Base-by-base conservation (phyloP, 2,329 filamentous ascomycete species). In the Raffaelea deltoideospora region DNA sequence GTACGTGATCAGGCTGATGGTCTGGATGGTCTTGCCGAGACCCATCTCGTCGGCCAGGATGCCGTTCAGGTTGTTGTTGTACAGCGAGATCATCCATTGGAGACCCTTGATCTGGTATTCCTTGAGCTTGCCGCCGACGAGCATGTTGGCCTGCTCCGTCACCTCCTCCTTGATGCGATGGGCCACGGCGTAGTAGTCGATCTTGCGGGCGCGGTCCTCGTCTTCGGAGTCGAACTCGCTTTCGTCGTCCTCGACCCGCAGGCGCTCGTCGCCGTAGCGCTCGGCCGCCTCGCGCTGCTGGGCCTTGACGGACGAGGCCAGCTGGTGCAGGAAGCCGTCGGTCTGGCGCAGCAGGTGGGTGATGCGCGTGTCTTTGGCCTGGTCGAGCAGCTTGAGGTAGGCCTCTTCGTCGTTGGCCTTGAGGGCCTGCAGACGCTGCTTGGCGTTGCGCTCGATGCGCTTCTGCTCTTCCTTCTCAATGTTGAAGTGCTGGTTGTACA, bases 401-500 rank as follows among this genome's bases (percentile, higher is more conserved):
- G 90, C 93, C 62, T 96, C 90, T 64, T 98, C 90, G 57, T 98
- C 90, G 76, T 98, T 93, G 50, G 90, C 88, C 64, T 95, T 96
- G 56, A 98, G 71, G 43, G 90, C 90, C 59, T 96, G 88, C 46
- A 98, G 77, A 95, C 90, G 90, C 60, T 98, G 90, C 68, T 98
- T 98, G 45, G 90, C 90, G 10, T 88, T 98, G 45, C 90, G 75
- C 64, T 98, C 90, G 47, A 98, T 82, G 44, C 90, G 83, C 65
- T 94, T 96, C 69, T 96, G 88, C 62, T 98, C 90, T 66, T 98
- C 90, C 63, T 94, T 94, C 58, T 98, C 90, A 55, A 98, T 96
- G 55, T 88, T 84, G 59, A 87, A 82, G 57, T 98, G 90, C 43
- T 94, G 87, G 39, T 70, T 62, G 45, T 82, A 71, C 85, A 96